Base-by-base conservation (phyloP, 1,139 yeast genomes). In the Suhomyces terraborum region DNA sequence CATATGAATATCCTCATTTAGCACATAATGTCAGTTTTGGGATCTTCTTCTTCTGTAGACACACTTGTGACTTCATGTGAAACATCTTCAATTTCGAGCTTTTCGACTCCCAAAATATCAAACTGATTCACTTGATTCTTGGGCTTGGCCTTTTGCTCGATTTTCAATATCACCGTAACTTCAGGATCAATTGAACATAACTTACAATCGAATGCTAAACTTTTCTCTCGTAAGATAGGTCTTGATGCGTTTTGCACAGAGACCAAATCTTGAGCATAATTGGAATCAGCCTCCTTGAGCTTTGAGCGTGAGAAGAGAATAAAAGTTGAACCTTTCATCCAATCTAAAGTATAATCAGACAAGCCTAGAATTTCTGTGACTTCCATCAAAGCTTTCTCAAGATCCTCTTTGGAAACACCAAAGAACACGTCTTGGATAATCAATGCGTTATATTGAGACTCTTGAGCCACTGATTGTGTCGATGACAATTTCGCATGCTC, bases 341-440 rank as follows among this genome's bases (percentile, higher is more conserved):
- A 73, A 32, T 62, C 66, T 23, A 67, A 55, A 7, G 46, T 52
- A 8, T 64, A 67, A 42, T 48, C 64, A 47, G 45, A 44, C 30
- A 50, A 36, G 19, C 42, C 44, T 44, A 54, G 49, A 36, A 53
- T 38, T 9, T 52, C 47, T 52, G 64, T 49, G 20, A 64, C 36
- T 38, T 56, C 38, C 5, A 46, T 46, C 21, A 78, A 55, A 8
- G 66, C 63, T 1, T 51, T 57, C 39, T 68, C 74, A 9, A 80
- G 46, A 22, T 73, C 77, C 8, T 69, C 74, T 41, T 62, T 65
- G 0, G 80, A 70, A 3, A 77, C 68, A 0, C 86, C 87, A 38
- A 75, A 68, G 35, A 77, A 75, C 2, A 78, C 67, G 46, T 80
- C 82, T 36, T 67, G 67, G 16, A 84, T 69, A 6, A 77, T 50